These are phyloP conservation scores for Haematococcus lacustris DNA, from an alignment of 139 green algal genomes.

Conservation along the genomic window DNA sequence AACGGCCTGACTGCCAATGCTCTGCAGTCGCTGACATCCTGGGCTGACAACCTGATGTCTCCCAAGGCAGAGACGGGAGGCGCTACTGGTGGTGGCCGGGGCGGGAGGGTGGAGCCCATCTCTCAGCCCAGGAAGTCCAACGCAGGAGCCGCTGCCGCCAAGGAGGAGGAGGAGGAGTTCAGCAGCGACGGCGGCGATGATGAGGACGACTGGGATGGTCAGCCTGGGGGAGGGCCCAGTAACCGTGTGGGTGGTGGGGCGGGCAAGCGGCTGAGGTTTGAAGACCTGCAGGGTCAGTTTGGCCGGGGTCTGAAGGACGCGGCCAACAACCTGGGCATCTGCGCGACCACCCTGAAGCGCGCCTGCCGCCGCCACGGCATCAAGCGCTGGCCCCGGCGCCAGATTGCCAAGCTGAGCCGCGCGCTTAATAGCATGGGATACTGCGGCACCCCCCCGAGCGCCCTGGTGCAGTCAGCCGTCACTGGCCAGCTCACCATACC, in stretches of 20 bases:
- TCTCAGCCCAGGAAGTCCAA: too few relatives aligned
- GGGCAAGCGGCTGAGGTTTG: constrained; percentile 44
- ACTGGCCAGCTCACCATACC: too few relatives aligned
- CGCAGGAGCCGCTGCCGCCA: too few relatives aligned
- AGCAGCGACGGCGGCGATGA: constrained; percentile 18
- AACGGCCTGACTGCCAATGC: neutral
- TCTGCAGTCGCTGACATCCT: too few relatives aligned
- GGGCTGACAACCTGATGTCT: too few relatives aligned
- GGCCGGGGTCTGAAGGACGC: constrained; percentile 78
- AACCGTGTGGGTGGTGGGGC: constrained; percentile 33
- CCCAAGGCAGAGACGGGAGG: too few relatives aligned
- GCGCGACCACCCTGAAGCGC: constrained; percentile 82
- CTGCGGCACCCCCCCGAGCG: too few relatives aligned
- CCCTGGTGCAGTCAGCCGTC: too few relatives aligned
- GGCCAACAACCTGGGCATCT: constrained; percentile 74
- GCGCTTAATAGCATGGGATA: neutral
- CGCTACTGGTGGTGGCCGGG: too few relatives aligned
- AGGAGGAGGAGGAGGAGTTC: constrained; percentile 10
- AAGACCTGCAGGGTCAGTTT: constrained; percentile 79
- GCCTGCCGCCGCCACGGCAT: constrained; percentile 79
- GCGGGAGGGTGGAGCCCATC: too few relatives aligned
- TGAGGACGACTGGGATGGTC: constrained; percentile 8
- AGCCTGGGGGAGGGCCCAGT: constrained; percentile 5
- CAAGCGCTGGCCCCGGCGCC: constrained; percentile 69
- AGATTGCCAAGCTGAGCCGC: constrained; percentile 42